Evolutionary conservation across 495 filamentous ascomycete species (phyloP), one percentile per base, ranked within the genome.

Genomic region (Penicillium subrubescens): DNA sequence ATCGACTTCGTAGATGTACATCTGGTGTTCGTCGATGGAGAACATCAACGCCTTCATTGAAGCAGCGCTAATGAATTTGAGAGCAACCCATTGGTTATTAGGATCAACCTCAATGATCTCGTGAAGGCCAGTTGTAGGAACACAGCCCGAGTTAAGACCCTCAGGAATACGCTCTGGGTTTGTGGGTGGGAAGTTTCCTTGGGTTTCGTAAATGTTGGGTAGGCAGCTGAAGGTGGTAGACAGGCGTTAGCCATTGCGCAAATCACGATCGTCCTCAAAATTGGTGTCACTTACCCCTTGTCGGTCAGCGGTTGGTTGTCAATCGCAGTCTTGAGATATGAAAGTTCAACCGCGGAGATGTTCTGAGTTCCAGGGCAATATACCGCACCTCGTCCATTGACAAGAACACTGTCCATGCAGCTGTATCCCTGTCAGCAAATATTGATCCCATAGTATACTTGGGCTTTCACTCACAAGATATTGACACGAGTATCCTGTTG

Each of bases 331-430:
- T 69, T 67, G 15, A 78, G 60, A n/a, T 81, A 69, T 3, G 70
- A 35, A 68, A 63, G 54, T 59, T 75, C 50, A 65, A 75, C 37
- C 81, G 48, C 68, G 6, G 67, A 75, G 19, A 79, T 73, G 2
- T 78, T 73, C 12, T 75, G 65, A 0, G 68, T 59, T 4, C 77
- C 67, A 35, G 74, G 78, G 63, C 84, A 86, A 53, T 82, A 73
- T 17, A 84, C 79, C 19, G 70, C 69, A n/a, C 84, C 85, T 57
- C 79, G 78, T 15, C 84, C 84, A 62, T 87, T 86, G 62, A 87
- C 68, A 0, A 87, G 76, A 15, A 86, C 67, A 57, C 75, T 80
- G 56, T 86, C 82, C 41, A 78, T 75, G 66, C 82, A 81, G 63
- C 74, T 77, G 17, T 27, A 34, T 12, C 41, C 2, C 1, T 34